These are phyloP conservation scores for Nannizzia gypsea DNA, from an alignment of 2,329 filamentous ascomycete species.

Conservation along the genomic window DNA sequence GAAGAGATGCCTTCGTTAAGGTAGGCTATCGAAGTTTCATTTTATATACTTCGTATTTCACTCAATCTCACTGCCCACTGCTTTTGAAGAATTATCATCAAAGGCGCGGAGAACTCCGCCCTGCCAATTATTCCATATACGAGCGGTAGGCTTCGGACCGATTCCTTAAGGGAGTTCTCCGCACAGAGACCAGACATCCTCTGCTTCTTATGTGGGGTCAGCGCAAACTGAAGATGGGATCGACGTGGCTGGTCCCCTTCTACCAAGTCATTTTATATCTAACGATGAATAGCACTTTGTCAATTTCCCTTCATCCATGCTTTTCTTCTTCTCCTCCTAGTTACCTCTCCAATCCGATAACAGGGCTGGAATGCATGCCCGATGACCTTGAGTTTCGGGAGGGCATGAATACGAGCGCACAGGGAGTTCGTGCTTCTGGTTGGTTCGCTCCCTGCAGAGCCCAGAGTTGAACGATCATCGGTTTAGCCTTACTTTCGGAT, in stretches of 20 bases:
- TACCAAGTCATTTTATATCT: background rate
- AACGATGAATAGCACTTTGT: background rate
- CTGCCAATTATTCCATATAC: background rate
- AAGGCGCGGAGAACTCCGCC: background rate
- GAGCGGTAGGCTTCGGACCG: no score
- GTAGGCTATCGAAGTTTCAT: no score
- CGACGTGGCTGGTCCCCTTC: background rate
- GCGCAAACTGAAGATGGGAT: background rate
- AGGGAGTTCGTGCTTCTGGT: background rate
- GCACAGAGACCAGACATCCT: background rate
- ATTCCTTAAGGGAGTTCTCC: background rate
- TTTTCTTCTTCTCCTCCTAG: background rate
- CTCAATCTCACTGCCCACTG: background rate
- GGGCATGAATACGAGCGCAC: background rate
- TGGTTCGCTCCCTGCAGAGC: background rate
- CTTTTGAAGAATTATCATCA: background rate
- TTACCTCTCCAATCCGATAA: background rate
- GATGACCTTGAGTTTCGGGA: background rate
- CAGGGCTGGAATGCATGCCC: background rate
- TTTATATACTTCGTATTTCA: no score
- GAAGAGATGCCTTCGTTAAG: no score
- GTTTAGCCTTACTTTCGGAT: background rate
- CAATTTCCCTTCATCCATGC: background rate
- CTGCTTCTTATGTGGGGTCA: background rate
- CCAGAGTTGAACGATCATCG: background rate